phyloP scores from a whole-genome alignment of 163 green algal species.

The Volvox carteri region DNA sequence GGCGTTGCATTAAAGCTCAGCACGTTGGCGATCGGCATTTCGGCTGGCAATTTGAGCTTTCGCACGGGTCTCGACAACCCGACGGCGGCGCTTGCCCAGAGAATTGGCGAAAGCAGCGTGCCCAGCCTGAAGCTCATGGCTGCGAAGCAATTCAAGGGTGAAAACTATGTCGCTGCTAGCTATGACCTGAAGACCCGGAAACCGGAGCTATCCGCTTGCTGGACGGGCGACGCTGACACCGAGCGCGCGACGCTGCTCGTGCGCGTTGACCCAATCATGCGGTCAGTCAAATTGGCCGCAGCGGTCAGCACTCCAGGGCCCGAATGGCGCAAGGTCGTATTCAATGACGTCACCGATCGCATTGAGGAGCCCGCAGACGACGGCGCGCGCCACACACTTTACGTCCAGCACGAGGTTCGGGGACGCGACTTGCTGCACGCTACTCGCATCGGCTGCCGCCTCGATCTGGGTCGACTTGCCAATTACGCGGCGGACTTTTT shows the following conservation, averaged over 20 bases:
- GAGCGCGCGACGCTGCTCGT: slow-evolving; percentile 67
- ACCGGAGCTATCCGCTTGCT: slow-evolving; percentile 67
- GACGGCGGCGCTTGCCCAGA: slow-evolving; percentile 30
- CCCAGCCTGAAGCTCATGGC: slow-evolving; percentile 66
- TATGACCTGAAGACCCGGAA: slow-evolving; percentile 69
- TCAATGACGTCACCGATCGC: slow-evolving; percentile 57
- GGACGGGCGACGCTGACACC: slow-evolving; percentile 61
- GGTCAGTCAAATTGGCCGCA: slow-evolving; percentile 61
- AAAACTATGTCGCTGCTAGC: slow-evolving; percentile 59
- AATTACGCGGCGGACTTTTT: slow-evolving; percentile 59
- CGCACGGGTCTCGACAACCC: slow-evolving; percentile 64
- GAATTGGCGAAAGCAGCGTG: slow-evolving; percentile 45
- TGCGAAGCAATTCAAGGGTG: slow-evolving; percentile 61
- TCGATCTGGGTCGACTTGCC: slow-evolving; percentile 69
- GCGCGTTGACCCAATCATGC: slow-evolving; percentile 65
- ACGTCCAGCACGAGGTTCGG: slow-evolving; percentile 64
- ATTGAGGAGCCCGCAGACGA: slow-evolving; percentile 65
- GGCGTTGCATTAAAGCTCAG: slow-evolving; percentile 58
- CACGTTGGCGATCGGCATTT: slow-evolving; percentile 61
- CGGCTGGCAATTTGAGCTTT: slow-evolving; percentile 62
- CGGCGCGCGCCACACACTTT: slow-evolving; percentile 65
- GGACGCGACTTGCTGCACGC: slow-evolving; percentile 55
- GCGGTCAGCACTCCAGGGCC: slow-evolving; percentile 62
- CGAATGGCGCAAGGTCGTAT: slow-evolving; percentile 69
- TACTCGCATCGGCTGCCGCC: slow-evolving; percentile 63